Percentiles rank a stretch among this genome's conserved stretches.
These are phyloP conservation scores for Candida silvicultrix DNA, from an alignment of 805 yeast species.

Conservation along the genomic window DNA sequence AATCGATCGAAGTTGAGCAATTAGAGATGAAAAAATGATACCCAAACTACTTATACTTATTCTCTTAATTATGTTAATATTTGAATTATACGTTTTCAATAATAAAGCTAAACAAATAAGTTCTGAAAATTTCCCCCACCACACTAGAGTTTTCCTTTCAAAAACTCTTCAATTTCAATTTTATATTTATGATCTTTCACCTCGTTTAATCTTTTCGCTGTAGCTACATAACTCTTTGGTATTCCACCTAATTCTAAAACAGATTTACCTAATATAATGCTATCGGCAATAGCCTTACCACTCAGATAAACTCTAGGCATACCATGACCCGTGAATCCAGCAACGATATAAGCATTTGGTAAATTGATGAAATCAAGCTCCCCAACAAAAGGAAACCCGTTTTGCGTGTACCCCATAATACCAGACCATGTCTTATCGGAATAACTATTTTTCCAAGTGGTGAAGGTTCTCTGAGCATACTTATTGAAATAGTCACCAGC, in stretches of 20 bases:
- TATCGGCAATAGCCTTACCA: constrained; percentile 33
- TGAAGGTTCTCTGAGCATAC: constrained; percentile 26
- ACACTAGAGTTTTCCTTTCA: background rate
- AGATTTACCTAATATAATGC: constrained; percentile 5
- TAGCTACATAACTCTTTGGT: background rate
- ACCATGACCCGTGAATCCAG: constrained; percentile 48
- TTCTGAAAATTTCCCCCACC: too few species aligned
- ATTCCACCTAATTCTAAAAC: background rate
- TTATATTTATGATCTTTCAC: background rate
- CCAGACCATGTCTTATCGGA: constrained; percentile 36
- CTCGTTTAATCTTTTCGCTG: background rate
- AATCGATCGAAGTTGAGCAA: background rate
- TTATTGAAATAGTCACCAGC: constrained; percentile 18
- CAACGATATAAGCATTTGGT: constrained; percentile 30
- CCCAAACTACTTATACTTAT: too few species aligned
- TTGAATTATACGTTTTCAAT: too few species aligned
- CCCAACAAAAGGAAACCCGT: constrained; percentile 37
- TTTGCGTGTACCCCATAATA: constrained; percentile 39
- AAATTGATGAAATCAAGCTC: constrained; percentile 24
- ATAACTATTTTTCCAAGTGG: constrained; percentile 26
- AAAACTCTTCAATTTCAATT: background rate
- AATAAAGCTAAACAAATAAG: too few species aligned
- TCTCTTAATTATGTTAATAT: too few species aligned
- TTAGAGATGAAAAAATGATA: background rate
- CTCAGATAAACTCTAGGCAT: constrained; percentile 39